phyloP scores from a whole-genome alignment of 345 rosid species.

The thale cress (Arabidopsis thaliana) region DNA sequence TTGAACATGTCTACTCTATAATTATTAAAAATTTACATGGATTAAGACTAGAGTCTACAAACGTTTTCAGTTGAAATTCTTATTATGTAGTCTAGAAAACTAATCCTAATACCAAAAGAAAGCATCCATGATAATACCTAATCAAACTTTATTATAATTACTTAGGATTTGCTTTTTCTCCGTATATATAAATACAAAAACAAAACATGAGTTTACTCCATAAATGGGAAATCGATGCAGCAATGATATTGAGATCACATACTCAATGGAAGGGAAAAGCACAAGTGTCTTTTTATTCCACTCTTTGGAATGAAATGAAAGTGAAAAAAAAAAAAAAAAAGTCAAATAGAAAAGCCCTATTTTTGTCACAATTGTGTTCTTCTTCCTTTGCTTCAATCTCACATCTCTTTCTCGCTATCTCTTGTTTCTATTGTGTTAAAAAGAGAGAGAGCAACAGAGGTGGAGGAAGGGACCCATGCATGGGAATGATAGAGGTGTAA shows the following conservation, averaged over 20 bases:
- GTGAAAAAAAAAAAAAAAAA: conserved; percentile 15
- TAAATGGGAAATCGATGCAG: conserved; percentile 41
- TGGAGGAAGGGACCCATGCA: conserved; percentile 50
- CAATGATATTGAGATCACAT: conserved; percentile 43
- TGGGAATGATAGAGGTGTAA: conserved; percentile 50
- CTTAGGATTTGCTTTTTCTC: conserved; percentile 16
- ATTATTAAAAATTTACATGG: conserved; percentile 14
- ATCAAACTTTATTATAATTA: conserved; percentile 10
- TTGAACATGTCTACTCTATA: neutral
- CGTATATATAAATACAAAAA: conserved; percentile 22
- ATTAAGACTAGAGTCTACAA: neutral
- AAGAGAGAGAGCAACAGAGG: conserved; percentile 19
- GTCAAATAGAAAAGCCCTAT: conserved; percentile 40
- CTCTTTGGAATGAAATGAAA: conserved; percentile 35
- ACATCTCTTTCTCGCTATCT: conserved; percentile 39
- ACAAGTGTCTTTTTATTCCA: conserved; percentile 33
- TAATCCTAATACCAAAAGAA: neutral
- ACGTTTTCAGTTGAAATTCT: neutral
- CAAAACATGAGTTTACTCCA: conserved; percentile 38
- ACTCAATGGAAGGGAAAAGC: conserved; percentile 37
- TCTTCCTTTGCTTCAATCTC: conserved; percentile 44
- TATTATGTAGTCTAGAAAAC: neutral
- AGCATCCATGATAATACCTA: conserved; percentile 10
- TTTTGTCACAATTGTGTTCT: conserved; percentile 38
- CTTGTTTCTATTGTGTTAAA: conserved; percentile 1